Conservation (phyloP, 2,329 filamentous ascomycete species). For the Botrytis elliptica region DNA sequence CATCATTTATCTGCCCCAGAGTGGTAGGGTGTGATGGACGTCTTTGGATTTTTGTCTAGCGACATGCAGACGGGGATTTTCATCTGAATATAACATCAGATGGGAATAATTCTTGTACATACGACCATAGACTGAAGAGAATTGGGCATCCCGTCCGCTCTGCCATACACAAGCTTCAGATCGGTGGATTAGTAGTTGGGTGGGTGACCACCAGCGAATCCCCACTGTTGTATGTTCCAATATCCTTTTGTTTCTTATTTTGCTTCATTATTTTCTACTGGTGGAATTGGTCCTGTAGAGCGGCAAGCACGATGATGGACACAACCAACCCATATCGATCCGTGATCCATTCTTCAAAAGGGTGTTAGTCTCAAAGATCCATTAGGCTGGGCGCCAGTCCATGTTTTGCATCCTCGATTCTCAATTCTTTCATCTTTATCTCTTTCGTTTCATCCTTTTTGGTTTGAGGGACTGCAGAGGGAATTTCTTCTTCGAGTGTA, state of each 20-base stretch:
- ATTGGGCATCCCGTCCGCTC: conserved; percentile 37
- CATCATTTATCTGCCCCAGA: not conserved
- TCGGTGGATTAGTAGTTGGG: conserved; percentile 37
- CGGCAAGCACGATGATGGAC: not conserved
- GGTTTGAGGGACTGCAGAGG: not conserved
- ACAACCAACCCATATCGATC: not conserved
- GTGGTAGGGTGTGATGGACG: not conserved
- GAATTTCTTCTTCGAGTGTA: not conserved
- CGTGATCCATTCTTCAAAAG: not conserved
- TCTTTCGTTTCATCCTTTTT: not conserved
- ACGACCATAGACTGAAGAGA: conserved; percentile 36
- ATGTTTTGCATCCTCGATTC: not conserved
- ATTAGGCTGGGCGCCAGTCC: not conserved
- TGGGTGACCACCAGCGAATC: conserved; percentile 34
- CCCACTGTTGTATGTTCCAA: conserved; percentile 8
- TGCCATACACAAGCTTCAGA: conserved; percentile 36
- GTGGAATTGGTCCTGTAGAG: not conserved
- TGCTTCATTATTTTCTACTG: not conserved
- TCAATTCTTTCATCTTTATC: not conserved
- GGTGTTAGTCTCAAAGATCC: not conserved
- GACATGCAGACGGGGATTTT: not conserved
- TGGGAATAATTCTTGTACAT: conserved; percentile 15
- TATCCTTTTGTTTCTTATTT: not conserved
- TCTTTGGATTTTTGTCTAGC: not conserved
- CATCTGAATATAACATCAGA: not conserved